phyloP scores from a whole-genome alignment of 805 yeast genomes.

The Candida xiaguanensis region DNA sequence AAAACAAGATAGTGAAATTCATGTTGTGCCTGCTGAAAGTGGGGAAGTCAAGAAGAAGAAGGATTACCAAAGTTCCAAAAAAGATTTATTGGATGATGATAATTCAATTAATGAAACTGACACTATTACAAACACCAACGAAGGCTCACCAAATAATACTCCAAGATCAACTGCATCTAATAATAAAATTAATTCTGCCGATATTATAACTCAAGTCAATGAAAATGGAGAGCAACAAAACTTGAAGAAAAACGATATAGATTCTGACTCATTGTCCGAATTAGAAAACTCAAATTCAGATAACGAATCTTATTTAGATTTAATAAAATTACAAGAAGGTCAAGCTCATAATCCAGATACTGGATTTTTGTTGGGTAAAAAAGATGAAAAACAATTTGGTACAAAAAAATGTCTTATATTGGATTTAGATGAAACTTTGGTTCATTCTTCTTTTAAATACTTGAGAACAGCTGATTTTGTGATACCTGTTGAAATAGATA shows the following conservation, averaged over 20 bases:
- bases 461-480: constrained; percentile 93
- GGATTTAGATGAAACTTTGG: constrained; percentile 94
- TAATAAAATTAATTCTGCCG: constrained; percentile 1
- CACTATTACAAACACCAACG: constrained; percentile 35
- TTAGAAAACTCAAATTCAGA: constrained; percentile 13
- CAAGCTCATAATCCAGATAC: constrained; percentile 62
- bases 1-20: background rate
- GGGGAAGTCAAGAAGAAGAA: background rate
- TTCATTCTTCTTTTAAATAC: constrained; percentile 91
- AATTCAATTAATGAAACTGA: constrained; percentile 39
- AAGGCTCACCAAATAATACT: constrained; percentile 21
- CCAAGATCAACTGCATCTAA: constrained; percentile 9
- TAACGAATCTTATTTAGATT: constrained; percentile 14
- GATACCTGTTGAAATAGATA: constrained; percentile 95
- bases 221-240: background rate
- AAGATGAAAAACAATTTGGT: constrained; percentile 39
- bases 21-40: background rate
- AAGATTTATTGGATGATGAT: constrained; percentile 28
- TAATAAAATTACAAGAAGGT: constrained; percentile 57
- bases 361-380: constrained; percentile 62
- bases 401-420: constrained; percentile 82
- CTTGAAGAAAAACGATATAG: background rate
- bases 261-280: constrained; percentile 9
- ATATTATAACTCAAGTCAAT: constrained; percentile 4
- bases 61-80: constrained; percentile 12